A percentile compares a stretch with the other conserved stretches of the same genome.
Evolutionary conservation across 768 basidiomycete species (phyloP).

Genomic region (Lepiota subincarnata): DNA sequence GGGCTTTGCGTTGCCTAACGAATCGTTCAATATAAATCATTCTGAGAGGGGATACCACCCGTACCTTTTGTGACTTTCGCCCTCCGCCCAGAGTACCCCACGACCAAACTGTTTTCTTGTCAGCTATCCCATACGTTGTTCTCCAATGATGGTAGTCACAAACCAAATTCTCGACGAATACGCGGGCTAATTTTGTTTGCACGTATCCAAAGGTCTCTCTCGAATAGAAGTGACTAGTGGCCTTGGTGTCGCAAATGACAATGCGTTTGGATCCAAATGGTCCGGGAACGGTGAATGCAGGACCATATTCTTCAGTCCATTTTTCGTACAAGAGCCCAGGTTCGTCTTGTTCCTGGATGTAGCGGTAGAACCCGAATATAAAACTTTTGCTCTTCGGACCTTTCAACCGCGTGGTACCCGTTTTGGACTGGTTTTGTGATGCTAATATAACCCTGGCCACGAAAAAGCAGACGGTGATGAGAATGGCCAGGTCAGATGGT

Average conservation of each 20-base stretch:
- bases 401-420: constrained; percentile 29
- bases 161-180: constrained; percentile 37
- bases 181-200: constrained; percentile 29
- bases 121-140: not conserved
- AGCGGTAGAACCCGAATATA: constrained; percentile 35
- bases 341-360: constrained; percentile 25
- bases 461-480: not conserved
- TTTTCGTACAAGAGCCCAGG: constrained; percentile 33
- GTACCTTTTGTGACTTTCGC: constrained; percentile 44
- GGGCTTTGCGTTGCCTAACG: constrained; percentile 42
- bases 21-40: not conserved
- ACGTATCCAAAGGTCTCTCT: constrained; percentile 48
- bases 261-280: constrained; percentile 30
- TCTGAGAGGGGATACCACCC: not conserved
- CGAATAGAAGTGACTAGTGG: constrained; percentile 46
- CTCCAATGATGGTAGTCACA: constrained; percentile 2
- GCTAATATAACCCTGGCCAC: not conserved
- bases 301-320: constrained; percentile 47
- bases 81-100: constrained; percentile 37
- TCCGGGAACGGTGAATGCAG: constrained; percentile 37
- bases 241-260: constrained; percentile 45
- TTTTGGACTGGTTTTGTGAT: not conserved
- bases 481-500: not conserved
- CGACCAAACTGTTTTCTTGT: constrained; percentile 32
- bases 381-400: constrained; percentile 40